Conservation (phyloP, 1,284 basidiomycete species). For the Trametes pubescens region DNA sequence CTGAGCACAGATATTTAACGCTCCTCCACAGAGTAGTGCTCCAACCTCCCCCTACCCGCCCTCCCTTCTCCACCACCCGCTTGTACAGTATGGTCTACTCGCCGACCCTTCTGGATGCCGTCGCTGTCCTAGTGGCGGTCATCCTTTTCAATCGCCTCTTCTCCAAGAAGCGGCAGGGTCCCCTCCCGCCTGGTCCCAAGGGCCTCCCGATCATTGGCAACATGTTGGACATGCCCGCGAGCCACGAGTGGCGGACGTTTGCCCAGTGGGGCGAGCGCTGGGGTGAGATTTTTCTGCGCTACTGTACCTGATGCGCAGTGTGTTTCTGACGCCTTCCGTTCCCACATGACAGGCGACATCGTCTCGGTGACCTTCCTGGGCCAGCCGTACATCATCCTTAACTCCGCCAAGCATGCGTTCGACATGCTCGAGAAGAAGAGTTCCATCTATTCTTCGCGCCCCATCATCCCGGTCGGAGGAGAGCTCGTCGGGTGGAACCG, state of each 20-base stretch:
- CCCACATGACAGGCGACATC: conserved; percentile 35
- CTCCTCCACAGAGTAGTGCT: not conserved
- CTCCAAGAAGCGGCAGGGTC: conserved; percentile 22
- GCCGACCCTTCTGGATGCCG: conserved; percentile 29
- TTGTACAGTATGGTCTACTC: conserved; percentile 31
- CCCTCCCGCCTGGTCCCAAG: conserved; percentile 44
- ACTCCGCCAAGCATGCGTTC: conserved; percentile 58
- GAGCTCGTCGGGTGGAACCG: conserved; percentile 76
- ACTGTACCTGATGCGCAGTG: not conserved
- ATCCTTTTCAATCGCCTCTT: conserved; percentile 29
- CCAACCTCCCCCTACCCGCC: conserved; percentile 6
- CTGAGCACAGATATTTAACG: conserved; percentile 19
- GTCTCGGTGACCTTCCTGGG: conserved; percentile 57
- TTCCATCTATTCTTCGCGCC: conserved; percentile 75
- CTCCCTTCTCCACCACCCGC: conserved; percentile 3
- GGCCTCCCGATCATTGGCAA: conserved; percentile 44
- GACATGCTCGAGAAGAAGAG: conserved; percentile 76
- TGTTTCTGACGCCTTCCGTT: not conserved
- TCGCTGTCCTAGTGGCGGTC: conserved; percentile 25
- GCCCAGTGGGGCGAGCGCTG: conserved; percentile 40
- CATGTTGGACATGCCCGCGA: conserved; percentile 42
- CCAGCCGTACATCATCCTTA: conserved; percentile 67
- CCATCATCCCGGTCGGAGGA: conserved; percentile 47
- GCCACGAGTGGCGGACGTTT: conserved; percentile 41
- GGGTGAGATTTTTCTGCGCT: conserved; percentile 29